phyloP scores from a whole-genome alignment of 768 basidiomycete genomes.

The Phallus indusiatus region DNA sequence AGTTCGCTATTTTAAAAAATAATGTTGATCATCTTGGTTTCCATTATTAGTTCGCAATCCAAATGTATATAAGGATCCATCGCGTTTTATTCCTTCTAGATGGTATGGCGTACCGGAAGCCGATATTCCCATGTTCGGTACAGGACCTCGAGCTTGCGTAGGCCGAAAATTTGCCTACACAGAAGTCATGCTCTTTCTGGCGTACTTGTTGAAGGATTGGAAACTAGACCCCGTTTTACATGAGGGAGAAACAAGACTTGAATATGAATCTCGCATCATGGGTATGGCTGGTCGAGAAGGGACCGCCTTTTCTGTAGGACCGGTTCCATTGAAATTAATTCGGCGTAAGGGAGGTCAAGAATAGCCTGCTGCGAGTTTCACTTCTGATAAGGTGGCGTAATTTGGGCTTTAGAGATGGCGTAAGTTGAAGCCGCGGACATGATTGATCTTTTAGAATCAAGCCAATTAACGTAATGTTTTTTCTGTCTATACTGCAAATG shows the following conservation, averaged over 20 bases:
- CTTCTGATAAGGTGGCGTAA: no score
- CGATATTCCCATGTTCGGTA: slow-evolving; percentile 16
- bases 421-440: no score
- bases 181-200: slow-evolving; percentile 45
- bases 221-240: slow-evolving; percentile 35
- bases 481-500: no score
- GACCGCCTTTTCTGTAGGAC: slow-evolving; percentile 14
- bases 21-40: background rate
- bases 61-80: slow-evolving; percentile 38
- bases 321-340: slow-evolving; percentile 16
- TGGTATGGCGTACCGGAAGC: slow-evolving; percentile 32
- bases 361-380: no score
- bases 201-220: slow-evolving; percentile 44
- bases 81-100: slow-evolving; percentile 38
- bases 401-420: no score
- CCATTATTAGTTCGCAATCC: slow-evolving; percentile 35
- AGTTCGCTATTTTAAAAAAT: background rate
- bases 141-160: slow-evolving; percentile 42
- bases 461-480: no score
- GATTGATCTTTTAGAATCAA: no score
- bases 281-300: slow-evolving; percentile 10
- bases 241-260: slow-evolving; percentile 24
- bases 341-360: background rate
- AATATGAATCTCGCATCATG: slow-evolving; percentile 18
- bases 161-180: slow-evolving; percentile 47